Evolutionary conservation across 2,329 filamentous ascomycete genomes (phyloP), one percentile per base, ranked within the genome.

Genomic region (Acrodontium crateriforme): DNA sequence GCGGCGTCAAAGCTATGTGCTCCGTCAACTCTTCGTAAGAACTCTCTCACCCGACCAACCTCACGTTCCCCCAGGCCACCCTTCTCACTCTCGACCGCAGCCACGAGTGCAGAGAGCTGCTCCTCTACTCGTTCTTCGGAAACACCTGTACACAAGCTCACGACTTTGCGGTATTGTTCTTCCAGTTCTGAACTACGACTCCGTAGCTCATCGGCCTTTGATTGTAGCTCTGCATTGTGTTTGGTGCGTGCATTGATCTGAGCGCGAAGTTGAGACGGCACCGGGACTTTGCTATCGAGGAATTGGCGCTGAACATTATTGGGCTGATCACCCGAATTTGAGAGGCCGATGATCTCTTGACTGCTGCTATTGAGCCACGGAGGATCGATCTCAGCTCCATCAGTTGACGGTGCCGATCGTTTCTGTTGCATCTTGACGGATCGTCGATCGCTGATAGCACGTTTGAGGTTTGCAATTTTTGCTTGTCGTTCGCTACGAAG

Each of bases 31-130:
- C 80, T 78, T 16, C 77, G 69, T 31, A 92, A 59, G 48, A 92
- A 91, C 28, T 84, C 72, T 41, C 78, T 65, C 9, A 92, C 78
- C 6, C 83, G 62, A 0, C 70, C 72, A 6, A 87, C 72, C 47
- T 91, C 82, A 26, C 52, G 31, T 19, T 45, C 41, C 6, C 39
- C 30, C 19, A 48, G 26, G 4, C 34, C 38, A 2, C 41, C 40
- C 24, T 38, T 70, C 51, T 94, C 85, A 46, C 84, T 92, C 55
- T 93, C 87, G 3, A 95, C 78, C 2, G 89, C 89, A 37, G 81
- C 74, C 25, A 91, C 71, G 23, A 98, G 61, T 3, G 74, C 74
- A 28, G 83, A 80, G 0, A 94, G 64, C 28, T 84, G 70, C 32
- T 71, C 70, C 42, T 95, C 89, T 9, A 95, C 79, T 32, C 82